phyloP scores from a whole-genome alignment of 2,329 filamentous ascomycete genomes.

The Aspergillus brunneoviolaceus region DNA sequence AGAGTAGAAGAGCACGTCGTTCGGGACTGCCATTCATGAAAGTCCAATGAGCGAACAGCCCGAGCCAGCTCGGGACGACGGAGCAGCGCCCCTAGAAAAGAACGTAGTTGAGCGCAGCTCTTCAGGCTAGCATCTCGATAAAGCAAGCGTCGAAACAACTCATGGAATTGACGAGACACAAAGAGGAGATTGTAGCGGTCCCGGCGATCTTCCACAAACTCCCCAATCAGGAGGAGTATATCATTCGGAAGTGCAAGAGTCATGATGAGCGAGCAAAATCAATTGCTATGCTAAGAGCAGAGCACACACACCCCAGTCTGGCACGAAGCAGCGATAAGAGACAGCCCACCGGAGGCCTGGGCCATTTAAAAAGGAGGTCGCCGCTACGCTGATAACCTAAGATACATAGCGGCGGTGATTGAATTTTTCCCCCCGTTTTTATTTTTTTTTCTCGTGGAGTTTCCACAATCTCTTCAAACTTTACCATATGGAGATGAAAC shows the following conservation, averaged over 20 bases:
- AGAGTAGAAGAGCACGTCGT: background rate
- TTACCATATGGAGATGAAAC: background rate
- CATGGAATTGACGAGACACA: constrained; percentile 27
- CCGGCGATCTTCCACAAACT: constrained; percentile 24
- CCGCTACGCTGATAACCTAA: constrained; percentile 1
- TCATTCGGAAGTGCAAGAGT: constrained; percentile 27
- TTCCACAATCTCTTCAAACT: constrained; percentile 6
- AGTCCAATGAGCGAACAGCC: constrained; percentile 24
- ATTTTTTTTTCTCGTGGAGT: background rate
- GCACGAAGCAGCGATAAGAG: constrained; percentile 1
- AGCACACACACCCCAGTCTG: background rate
- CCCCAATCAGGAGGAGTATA: constrained; percentile 30
- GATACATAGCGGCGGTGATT: constrained; percentile 7
- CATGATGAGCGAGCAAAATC: constrained; percentile 20
- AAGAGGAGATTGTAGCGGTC: constrained; percentile 30
- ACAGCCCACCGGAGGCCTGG: background rate
- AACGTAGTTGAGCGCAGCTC: constrained; percentile 18
- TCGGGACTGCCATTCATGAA: constrained; percentile 22
- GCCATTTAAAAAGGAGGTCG: constrained; percentile 1
- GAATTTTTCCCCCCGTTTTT: background rate
- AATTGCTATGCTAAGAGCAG: background rate
- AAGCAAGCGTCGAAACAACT: constrained; percentile 26
- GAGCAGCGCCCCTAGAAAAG: constrained; percentile 24
- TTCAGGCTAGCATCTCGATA: constrained; percentile 23
- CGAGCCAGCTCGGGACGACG: constrained; percentile 24